phyloP scores from a whole-genome alignment of 768 basidiomycete species.

The Neoboletus magnificus region DNA sequence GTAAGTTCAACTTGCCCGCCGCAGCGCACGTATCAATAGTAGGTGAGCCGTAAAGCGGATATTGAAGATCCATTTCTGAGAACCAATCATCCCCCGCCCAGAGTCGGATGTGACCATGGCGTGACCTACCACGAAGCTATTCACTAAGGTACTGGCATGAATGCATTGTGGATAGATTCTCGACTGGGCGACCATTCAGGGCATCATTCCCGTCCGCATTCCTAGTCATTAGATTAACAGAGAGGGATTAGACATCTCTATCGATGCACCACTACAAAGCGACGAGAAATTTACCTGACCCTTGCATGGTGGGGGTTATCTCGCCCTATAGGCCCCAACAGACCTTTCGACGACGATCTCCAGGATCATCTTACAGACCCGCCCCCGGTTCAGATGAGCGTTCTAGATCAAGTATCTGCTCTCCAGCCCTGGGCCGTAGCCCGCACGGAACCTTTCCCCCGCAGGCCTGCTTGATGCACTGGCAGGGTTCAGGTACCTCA shows the following conservation, averaged over 20 bases:
- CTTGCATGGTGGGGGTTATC: constrained; percentile 27
- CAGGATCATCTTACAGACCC: constrained; percentile 41
- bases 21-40: constrained; percentile 4
- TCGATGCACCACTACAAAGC: constrained; percentile 17
- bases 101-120: background rate
- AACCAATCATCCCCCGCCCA: background rate
- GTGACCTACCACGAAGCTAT: constrained; percentile 1
- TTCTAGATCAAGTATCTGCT: constrained; percentile 67
- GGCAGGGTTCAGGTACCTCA: constrained; percentile 62
- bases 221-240: constrained; percentile 26
- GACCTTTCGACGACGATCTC: constrained; percentile 40
- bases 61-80: constrained; percentile 10
- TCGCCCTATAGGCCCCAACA: constrained; percentile 20
- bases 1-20: constrained; percentile 5
- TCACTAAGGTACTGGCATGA: constrained; percentile 9
- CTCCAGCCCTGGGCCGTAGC: constrained; percentile 41
- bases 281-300: constrained; percentile 35
- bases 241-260: constrained; percentile 7
- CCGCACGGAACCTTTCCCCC: constrained; percentile 57
- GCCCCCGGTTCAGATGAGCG: constrained; percentile 39
- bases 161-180: constrained; percentile 25
- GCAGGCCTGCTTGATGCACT: constrained; percentile 65
- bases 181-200: constrained; percentile 18
- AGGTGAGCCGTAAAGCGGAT: constrained; percentile 22
- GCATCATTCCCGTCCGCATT: constrained; percentile 17